Base-by-base conservation (phyloP, 768 basidiomycete genomes). In the Leccinellum rugosiceps region DNA sequence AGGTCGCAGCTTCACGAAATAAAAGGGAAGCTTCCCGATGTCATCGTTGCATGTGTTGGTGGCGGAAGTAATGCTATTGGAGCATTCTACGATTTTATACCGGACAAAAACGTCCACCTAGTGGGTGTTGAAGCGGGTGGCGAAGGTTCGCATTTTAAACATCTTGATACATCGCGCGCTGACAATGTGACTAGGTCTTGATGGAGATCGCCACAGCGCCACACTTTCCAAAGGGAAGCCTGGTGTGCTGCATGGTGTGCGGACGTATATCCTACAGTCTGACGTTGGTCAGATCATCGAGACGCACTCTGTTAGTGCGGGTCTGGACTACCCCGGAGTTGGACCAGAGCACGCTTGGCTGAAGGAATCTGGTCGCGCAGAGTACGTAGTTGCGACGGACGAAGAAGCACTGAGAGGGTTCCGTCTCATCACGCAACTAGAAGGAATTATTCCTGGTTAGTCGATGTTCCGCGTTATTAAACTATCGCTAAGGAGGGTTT, bases 21-120 rank as follows among this genome's bases (percentile, higher is more conserved):
- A 45, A 80, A 79, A 46, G 90, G 91, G 21, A 97, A 95, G 73
- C 83, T 98, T 4, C 97, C 96, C 8, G 94, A 98, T 63, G 91
- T 84, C 4, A 84, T 99, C 45, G 89, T 98, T 6, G 97, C 97
- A 25, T 99, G 97, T 72, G 97, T 98, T 44, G 97, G 97, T 26
- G 97, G 97, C 49, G 97, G 97, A 11, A 92, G 88, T 71, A 98
- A 99, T 70, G 94, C 97, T 15, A 99, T 99, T 62, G 97, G 95
- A 28, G 88, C 95, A 11, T 99, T 99, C 83, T 92, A 92, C 72
- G 92, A 98, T 65, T 99, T 98, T 75, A 95, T 98, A 70, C 77
- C 79, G 8, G 93, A 98, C 69, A 87, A 91, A 73, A 78, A 72
- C 46, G 95, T 98, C 23, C 82, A 88, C 35, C 76, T 99, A 31